These are phyloP conservation scores for Mitragyna speciosa DNA, from an alignment of 257 asterid genomes.

Conservation along the genomic window DNA sequence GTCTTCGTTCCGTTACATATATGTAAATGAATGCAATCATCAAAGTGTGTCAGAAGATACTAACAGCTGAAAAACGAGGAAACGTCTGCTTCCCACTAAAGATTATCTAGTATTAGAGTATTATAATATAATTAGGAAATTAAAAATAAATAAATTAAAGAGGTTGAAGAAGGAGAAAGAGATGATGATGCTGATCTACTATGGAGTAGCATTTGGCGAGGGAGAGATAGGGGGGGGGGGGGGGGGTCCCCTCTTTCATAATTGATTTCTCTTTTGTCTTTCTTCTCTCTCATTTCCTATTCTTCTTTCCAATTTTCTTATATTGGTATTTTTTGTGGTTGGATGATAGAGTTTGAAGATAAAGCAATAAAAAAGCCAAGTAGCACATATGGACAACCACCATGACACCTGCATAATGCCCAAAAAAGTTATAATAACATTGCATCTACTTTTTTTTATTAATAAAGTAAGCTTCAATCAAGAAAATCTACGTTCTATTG, in stretches of 20 bases:
- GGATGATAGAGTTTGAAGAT: slow-evolving; percentile 71
- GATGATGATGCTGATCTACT: slow-evolving; percentile 33
- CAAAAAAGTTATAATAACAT: slow-evolving; percentile 39
- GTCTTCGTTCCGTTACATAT: slow-evolving; percentile 23
- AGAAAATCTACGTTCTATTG: slow-evolving; percentile 10
- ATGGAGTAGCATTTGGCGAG: slow-evolving; percentile 22
- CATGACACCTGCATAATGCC: slow-evolving; percentile 69
- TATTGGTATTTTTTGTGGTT: slow-evolving; percentile 55
- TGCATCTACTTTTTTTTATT: slow-evolving; percentile 23
- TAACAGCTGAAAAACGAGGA: slow-evolving; percentile 84
- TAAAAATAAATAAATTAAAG: not conserved
- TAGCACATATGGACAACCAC: slow-evolving; percentile 65
- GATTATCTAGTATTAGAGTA: not conserved
- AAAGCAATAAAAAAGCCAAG: slow-evolving; percentile 67
- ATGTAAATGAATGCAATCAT: slow-evolving; percentile 45
- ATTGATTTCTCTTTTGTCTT: slow-evolving; percentile 66
- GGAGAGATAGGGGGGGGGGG: slow-evolving; percentile 23
- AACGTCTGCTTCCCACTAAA: slow-evolving; percentile 76
- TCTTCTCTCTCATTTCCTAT: slow-evolving; percentile 1
- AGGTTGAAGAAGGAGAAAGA: slow-evolving; percentile 13
- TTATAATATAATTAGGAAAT: slow-evolving; percentile 2
- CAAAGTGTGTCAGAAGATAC: slow-evolving; percentile 73
- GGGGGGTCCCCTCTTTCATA: slow-evolving; percentile 51
- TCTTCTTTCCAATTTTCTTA: slow-evolving; percentile 8
- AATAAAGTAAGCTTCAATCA: slow-evolving; percentile 10